phyloP scores from a whole-genome alignment of 1,284 basidiomycete genomes.

The Leccinum huronense region DNA sequence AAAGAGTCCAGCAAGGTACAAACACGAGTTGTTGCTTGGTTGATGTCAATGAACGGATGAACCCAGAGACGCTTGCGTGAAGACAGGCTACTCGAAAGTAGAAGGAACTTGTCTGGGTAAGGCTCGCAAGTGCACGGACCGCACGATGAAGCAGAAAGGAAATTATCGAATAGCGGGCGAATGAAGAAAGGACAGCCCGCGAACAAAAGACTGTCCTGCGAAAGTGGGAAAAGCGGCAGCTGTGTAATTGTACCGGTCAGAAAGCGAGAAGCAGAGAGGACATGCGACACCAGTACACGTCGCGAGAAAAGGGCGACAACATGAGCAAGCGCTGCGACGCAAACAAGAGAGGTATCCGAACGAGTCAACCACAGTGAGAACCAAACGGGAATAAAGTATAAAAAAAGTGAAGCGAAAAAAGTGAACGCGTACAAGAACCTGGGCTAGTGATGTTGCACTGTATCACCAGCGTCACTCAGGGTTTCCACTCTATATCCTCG shows the following conservation, averaged over 20 bases:
- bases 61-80: slow-evolving; percentile 17
- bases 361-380: slow-evolving; percentile 35
- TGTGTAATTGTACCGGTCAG: slow-evolving; percentile 33
- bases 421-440: slow-evolving; percentile 35
- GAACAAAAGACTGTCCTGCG: slow-evolving; percentile 26
- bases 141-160: slow-evolving; percentile 26
- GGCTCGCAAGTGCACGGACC: slow-evolving; percentile 22
- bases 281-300: slow-evolving; percentile 33
- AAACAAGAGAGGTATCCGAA: slow-evolving; percentile 38
- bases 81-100: slow-evolving; percentile 23
- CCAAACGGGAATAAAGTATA: slow-evolving; percentile 34
- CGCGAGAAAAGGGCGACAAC: slow-evolving; percentile 30
- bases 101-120: slow-evolving; percentile 20
- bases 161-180: slow-evolving; percentile 34
- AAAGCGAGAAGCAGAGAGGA: slow-evolving; percentile 32
- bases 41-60: slow-evolving; percentile 30
- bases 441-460: slow-evolving; percentile 48
- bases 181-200: slow-evolving; percentile 29
- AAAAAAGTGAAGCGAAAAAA: slow-evolving; percentile 15
- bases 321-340: slow-evolving; percentile 26
- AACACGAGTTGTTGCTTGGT: slow-evolving; percentile 19
- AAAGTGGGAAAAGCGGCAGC: slow-evolving; percentile 28
- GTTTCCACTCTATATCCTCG: slow-evolving; percentile 76
- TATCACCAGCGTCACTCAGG: slow-evolving; percentile 55
- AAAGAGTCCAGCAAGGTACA: slow-evolving; percentile 28